Percentiles rank a stretch among this genome's conserved stretches.
Evolutionary conservation across 169 alveolate genomes (phyloP).

Genomic region (Eimeria necatrix): DNA sequence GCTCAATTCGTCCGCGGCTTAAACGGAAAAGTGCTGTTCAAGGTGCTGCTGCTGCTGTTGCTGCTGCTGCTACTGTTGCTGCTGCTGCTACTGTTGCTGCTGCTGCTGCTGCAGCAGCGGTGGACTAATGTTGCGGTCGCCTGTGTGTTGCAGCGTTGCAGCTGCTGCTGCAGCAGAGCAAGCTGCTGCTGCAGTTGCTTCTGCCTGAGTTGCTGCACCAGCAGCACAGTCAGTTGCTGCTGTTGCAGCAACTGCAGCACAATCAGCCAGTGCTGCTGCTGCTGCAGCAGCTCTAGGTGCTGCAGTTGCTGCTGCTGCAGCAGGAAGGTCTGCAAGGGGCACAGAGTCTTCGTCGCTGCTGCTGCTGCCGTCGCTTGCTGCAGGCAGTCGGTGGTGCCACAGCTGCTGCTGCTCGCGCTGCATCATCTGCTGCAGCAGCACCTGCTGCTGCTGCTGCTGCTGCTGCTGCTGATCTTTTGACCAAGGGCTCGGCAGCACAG

Average conservation of each 20-base stretch:
- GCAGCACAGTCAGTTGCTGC: conserved; percentile 2
- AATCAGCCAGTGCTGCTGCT: neutral
- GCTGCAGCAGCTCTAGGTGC: conserved; percentile 14
- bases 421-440: no score
- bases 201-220: neutral
- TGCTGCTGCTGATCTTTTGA: neutral
- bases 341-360: neutral
- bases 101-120: neutral
- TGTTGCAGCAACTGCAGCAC: neutral
- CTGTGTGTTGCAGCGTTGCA: neutral
- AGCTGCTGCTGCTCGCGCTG: neutral
- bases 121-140: neutral
- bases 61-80: neutral
- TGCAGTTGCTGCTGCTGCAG: conserved; percentile 32
- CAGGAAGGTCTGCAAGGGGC: neutral
- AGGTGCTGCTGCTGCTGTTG: conserved; percentile 28
- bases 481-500: conserved; percentile 5
- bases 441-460: no score
- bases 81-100: neutral
- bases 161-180: conserved; percentile 33
- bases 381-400: neutral
- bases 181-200: neutral
- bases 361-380: conserved; percentile 11
- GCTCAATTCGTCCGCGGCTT: no score
- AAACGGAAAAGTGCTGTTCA: no score